phyloP scores from a whole-genome alignment of 495 filamentous ascomycete genomes.

The Podospora pseudopauciseta region DNA sequence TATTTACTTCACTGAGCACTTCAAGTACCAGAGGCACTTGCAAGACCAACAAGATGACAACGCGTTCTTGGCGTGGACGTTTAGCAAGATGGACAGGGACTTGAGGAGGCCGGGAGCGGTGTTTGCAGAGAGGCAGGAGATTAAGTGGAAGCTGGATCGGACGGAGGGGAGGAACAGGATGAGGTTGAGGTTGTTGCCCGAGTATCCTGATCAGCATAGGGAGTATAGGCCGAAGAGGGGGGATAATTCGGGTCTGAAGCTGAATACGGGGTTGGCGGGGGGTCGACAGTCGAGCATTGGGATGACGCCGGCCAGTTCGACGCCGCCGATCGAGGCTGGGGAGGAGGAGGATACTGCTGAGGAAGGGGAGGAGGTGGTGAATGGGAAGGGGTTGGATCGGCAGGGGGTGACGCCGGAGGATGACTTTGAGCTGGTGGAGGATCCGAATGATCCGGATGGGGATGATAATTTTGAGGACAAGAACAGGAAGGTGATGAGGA shows the following conservation, averaged over 20 bases:
- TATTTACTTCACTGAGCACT: slow-evolving; percentile 84
- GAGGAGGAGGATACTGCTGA: slow-evolving; percentile 24
- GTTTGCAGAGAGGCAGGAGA: slow-evolving; percentile 59
- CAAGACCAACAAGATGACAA: slow-evolving; percentile 93
- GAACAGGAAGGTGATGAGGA: slow-evolving; percentile 94
- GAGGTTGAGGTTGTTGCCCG: slow-evolving; percentile 79
- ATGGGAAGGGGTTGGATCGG: slow-evolving; percentile 14
- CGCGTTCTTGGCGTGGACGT: slow-evolving; percentile 66
- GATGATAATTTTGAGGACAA: slow-evolving; percentile 92
- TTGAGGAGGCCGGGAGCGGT: slow-evolving; percentile 74
- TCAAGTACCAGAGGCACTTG: slow-evolving; percentile 79
- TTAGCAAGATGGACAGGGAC: slow-evolving; percentile 68
- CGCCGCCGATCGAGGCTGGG: slow-evolving; percentile 17
- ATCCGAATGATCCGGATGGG: slow-evolving; percentile 70
- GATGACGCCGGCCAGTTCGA: slow-evolving; percentile 17
- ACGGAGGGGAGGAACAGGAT: slow-evolving; percentile 95
- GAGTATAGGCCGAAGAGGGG: slow-evolving; percentile 86
- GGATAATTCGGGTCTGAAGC: slow-evolving; percentile 32
- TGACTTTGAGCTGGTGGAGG: slow-evolving; percentile 89
- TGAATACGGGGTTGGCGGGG: slow-evolving; percentile 39
- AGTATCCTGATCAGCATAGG: slow-evolving; percentile 61
- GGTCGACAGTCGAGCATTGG: slow-evolving; percentile 14
- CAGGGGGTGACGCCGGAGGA: slow-evolving; percentile 61
- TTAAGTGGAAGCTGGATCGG: slow-evolving; percentile 87
- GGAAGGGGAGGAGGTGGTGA: slow-evolving; percentile 22